Evolutionary conservation across 148 eudicot genomes (phyloP), one percentile per base, ranked within the genome.

Genomic region (Euryodendron excelsum): DNA sequence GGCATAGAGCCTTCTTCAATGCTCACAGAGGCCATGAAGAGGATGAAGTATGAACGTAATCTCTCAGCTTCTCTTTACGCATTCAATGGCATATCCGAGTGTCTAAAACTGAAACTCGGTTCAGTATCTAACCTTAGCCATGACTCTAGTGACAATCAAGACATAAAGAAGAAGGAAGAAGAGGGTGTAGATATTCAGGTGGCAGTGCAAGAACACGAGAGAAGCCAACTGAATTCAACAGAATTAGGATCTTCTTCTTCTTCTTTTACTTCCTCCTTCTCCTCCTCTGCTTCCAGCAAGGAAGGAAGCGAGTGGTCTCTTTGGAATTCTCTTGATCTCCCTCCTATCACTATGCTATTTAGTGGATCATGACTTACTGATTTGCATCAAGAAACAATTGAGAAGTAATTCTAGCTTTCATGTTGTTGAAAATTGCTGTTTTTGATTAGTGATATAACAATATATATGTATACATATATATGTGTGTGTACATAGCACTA

Each of bases 31-130:
- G 85, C 83, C 1, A 84, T 86, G 89, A 82, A 77, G 73, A 79
- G 83, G 76, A 83, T 83, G 89, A 84, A 81, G 53, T 86, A 83
- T 37, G 88, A 86, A 28, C 77, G 89, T 67, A 86, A 83, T 50
- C 83, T 80, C 58, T 86, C 89, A 25, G 89, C 89, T 23, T 86
- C 89, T 72, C 79, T 83, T 31, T 86, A 86, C 58, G 89, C 89
- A 4, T 81, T 83, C 77, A 86, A 83, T 79, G 89, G 89, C 9
- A 76, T 86, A 37, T 33, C 82, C 0, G 89, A 86, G 65, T 86
- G 86, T 62, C 68, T 86, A 36, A 81, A 73, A 72, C 39, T 86
- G 61, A 78, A 79, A 80, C 75, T 78, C 21, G 73, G 50, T 31
- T 78, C 81, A 18, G 77, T 82, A 14, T 28, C 80, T 59, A 82